Base-by-base conservation (phyloP, 78 protist species). In the Dictyostelium firmibasis region DNA sequence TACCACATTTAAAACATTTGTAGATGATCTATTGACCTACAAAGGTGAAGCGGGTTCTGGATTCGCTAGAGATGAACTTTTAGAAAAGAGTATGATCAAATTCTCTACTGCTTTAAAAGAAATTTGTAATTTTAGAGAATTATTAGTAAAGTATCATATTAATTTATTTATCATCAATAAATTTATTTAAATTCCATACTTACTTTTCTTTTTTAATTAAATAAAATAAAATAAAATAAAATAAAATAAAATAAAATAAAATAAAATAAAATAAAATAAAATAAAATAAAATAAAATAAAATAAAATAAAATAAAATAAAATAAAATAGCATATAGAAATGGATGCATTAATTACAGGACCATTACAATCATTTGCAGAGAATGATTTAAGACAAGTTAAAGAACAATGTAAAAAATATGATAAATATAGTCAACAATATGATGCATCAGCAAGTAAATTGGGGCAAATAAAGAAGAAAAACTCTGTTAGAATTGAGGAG, bases 291-390 rank as follows among this genome's bases (percentile, higher is more conserved):
- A n/a, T n/a, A n/a, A n/a, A n/a, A n/a, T n/a, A n/a, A n/a, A n/a
- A n/a, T n/a, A n/a, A n/a, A n/a, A n/a, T n/a, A n/a, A n/a, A n/a
- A n/a, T n/a, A n/a, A n/a, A n/a, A n/a, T n/a, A n/a, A 50, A 14
- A 1, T 50, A 50, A 44, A 44, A 16, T 20, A 57, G 87, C 94
- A 89, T 50, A 38, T 81, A 33, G 94, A 89, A 50, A 89, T 89
- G 94, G 87, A 89, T 16, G 87, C 86, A 69, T 70, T 89, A 44
- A 89, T 89, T 31, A 75, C 84, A 38, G 74, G 33, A 29, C 94
- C 94, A 81, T 81, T 89, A 69, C 94, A 89, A 70, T 43, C 47
- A 18, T 89, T 89, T 81, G 86, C 94, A 81, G 94, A 89, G 70
- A 89, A 60, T 43, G 94, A 89, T 33, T 69, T 89, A 20, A 89